These are phyloP conservation scores for Penicillium goetzii DNA, from an alignment of 495 filamentous ascomycete genomes.

Conservation along the genomic window DNA sequence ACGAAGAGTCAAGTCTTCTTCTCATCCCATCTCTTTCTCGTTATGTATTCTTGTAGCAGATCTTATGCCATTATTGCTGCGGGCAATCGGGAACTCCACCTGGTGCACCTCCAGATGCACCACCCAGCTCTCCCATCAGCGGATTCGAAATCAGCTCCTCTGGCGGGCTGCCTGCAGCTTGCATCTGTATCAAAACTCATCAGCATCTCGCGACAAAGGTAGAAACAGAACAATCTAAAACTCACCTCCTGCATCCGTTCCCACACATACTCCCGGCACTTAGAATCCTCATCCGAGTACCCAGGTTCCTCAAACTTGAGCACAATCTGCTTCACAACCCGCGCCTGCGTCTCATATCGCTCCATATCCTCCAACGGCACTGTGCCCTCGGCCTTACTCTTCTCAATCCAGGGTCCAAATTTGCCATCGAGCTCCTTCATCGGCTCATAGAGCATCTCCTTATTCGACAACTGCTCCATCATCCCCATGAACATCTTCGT, in stretches of 20 bases:
- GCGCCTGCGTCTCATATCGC: conserved; percentile 80
- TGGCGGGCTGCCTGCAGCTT: conserved; percentile 88
- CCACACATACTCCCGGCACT: conserved; percentile 89
- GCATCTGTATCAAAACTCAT: conserved; percentile 66
- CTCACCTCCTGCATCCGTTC: conserved; percentile 95
- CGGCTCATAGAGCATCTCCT: conserved; percentile 96
- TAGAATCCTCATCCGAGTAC: conserved; percentile 79
- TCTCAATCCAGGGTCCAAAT: conserved; percentile 84
- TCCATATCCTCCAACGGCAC: conserved; percentile 69
- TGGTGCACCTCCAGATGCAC: conserved; percentile 25
- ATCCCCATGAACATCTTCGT: conserved; percentile 91
- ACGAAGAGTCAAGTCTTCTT: conserved; percentile 8
- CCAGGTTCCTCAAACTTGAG: conserved; percentile 76
- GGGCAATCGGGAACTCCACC: conserved; percentile 45
- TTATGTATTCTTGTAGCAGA: not conserved
- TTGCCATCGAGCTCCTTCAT: conserved; percentile 96
- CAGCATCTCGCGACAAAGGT: conserved; percentile 6
- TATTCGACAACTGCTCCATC: conserved; percentile 98
- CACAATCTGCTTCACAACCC: conserved; percentile 85
- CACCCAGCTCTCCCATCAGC: conserved; percentile 42
- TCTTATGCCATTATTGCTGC: conserved; percentile 38
- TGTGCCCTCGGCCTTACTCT: conserved; percentile 67
- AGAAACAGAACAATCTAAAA: conserved; percentile 1
- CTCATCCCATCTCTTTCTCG: conserved; percentile 12
- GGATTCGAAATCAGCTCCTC: conserved; percentile 84